Base-by-base conservation (phyloP, 139 green algal genomes). In the Picochlorum sp. region DNA sequence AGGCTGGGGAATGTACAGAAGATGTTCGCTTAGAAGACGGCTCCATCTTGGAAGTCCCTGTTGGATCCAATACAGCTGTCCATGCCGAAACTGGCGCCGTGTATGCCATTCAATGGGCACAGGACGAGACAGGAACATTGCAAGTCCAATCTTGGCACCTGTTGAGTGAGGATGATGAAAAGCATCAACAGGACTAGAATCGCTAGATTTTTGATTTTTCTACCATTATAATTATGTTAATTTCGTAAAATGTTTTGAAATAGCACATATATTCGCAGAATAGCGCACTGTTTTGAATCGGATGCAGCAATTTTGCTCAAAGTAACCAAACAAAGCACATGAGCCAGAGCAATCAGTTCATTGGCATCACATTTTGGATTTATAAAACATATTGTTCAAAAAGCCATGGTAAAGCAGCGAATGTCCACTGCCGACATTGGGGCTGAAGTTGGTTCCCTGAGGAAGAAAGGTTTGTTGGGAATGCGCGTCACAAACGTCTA, bases 351-450 rank as follows among this genome's bases (percentile, higher is more conserved):
- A 0, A 3, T 41, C 34, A 41, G 34, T 11, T 10, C 9, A 10
- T 11, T 41, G 34, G 2, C 8, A 41, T 1, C 34, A 41, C 34
- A 41, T 41, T 41, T 41, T 41, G 8, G 8, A 41, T 13, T 13
- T 13, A 4, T 13, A 41, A 11, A 13, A 13, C 34, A 41, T 41
- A 41, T 0, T 30, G 0, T 6, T 0, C 6, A 41, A 0, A 41
- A 1, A 4, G 34, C 34, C 34, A 94, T 89, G 84, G 81, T 90
- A 32, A 97, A 97, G 71, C 80, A 90, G 51, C 78, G 85, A n/a
- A 89, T 98, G 76, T 86, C 66, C 24, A 85, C 79, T 4, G 82
- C 86, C 4, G 92, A 98, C 62, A 83, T 98, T 58, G 90, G 89
- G 23, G 94, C 79, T 0, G 88, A 97, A 71, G 85, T 90, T 30